These are phyloP conservation scores for Royoungia palumana DNA, from an alignment of 768 basidiomycete genomes.

Conservation along the genomic window DNA sequence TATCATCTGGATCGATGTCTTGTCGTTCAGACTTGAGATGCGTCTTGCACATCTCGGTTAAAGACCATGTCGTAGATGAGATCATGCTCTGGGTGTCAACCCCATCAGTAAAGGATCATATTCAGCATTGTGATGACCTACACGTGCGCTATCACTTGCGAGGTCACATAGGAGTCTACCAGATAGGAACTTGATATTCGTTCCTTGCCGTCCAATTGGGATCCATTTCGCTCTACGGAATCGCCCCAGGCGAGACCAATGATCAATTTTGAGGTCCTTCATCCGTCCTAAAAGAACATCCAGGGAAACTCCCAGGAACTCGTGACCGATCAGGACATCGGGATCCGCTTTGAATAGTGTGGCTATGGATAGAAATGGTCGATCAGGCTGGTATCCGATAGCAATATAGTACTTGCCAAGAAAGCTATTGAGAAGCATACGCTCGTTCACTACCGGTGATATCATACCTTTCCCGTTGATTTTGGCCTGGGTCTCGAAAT, in stretches of 20 bases:
- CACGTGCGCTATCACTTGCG: constrained; percentile 92
- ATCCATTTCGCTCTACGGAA: constrained; percentile 86
- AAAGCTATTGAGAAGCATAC: constrained; percentile 78
- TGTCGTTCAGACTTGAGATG: constrained; percentile 84
- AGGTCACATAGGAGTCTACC: constrained; percentile 91
- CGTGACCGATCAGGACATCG: constrained; percentile 92
- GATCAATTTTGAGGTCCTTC: constrained; percentile 84
- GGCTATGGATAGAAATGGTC: constrained; percentile 37
- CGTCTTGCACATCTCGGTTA: constrained; percentile 94
- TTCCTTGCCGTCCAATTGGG: constrained; percentile 73
- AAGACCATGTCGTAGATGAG: constrained; percentile 94
- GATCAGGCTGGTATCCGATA: background rate
- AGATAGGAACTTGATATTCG: constrained; percentile 77
- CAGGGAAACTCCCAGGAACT: constrained; percentile 85
- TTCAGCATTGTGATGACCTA: constrained; percentile 31
- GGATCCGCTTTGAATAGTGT: constrained; percentile 85
- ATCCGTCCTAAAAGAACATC: constrained; percentile 91
- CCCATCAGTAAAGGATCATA: background rate
- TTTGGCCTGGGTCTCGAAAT: constrained; percentile 72
- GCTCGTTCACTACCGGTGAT: constrained; percentile 74
- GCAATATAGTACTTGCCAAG: constrained; percentile 50
- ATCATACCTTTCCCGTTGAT: constrained; percentile 65
- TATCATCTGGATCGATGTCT: constrained; percentile 96
- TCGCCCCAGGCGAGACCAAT: constrained; percentile 92
- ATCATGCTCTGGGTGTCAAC: constrained; percentile 76